These are phyloP conservation scores for Anthracocystis panici-leucophaei DNA, from an alignment of 1,284 basidiomycete genomes.

Conservation along the genomic window DNA sequence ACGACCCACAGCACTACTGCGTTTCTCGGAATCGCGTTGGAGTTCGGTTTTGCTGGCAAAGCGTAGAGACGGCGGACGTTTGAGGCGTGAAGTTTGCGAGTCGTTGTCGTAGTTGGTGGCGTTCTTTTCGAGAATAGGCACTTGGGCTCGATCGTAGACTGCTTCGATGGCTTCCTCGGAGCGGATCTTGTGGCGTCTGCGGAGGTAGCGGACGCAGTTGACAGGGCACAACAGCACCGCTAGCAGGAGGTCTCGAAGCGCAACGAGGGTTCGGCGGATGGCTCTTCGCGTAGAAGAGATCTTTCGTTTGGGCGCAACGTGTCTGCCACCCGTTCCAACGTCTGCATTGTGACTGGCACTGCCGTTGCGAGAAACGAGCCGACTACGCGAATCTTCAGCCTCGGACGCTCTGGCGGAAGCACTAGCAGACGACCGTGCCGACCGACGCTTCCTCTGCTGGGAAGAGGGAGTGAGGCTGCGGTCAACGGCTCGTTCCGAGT, in stretches of 20 bases:
- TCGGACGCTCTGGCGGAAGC: slow-evolving; percentile 24
- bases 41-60: slow-evolving; percentile 15
- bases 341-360: not conserved
- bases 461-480: slow-evolving; percentile 25
- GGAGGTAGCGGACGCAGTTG: slow-evolving; percentile 35
- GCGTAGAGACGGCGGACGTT: slow-evolving; percentile 22
- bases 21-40: slow-evolving; percentile 24
- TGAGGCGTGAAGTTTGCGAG: not conserved
- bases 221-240: slow-evolving; percentile 34
- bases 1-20: slow-evolving; percentile 1
- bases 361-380: slow-evolving; percentile 19
- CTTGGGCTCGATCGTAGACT: slow-evolving; percentile 26
- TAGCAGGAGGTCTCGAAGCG: slow-evolving; percentile 33
- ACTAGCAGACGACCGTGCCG: slow-evolving; percentile 16
- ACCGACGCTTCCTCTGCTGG: slow-evolving; percentile 17
- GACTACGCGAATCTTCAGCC: slow-evolving; percentile 22
- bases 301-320: not conserved
- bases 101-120: not conserved
- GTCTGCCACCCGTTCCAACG: not conserved
- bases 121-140: slow-evolving; percentile 43
- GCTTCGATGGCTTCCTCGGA: slow-evolving; percentile 29
- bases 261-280: slow-evolving; percentile 23
- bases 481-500: slow-evolving; percentile 32
- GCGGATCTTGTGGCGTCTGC: slow-evolving; percentile 12
- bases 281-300: slow-evolving; percentile 17